Percentiles rank a stretch among this genome's conserved stretches.
Evolutionary conservation across 1,284 basidiomycete genomes (phyloP).

Genomic region (Puccinia polysora): DNA sequence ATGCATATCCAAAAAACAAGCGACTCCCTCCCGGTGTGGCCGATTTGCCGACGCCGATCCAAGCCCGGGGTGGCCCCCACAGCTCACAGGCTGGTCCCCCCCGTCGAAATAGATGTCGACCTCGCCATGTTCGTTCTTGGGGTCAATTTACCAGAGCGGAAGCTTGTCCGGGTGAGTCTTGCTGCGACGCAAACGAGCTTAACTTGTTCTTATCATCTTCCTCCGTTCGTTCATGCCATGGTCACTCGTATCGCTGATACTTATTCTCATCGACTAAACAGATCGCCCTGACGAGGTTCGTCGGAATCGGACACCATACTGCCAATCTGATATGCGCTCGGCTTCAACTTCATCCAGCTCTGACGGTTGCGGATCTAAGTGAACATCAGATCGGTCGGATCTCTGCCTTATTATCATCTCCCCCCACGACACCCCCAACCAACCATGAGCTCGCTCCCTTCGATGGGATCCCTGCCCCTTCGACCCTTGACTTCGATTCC

Average conservation of each 20-base stretch:
- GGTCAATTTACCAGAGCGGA: slow-evolving; percentile 65
- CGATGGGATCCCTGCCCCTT: slow-evolving; percentile 28
- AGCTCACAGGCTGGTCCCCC: neutral
- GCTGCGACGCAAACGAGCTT: neutral
- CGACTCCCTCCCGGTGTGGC: neutral
- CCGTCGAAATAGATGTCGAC: no score
- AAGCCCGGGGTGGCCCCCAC: neutral
- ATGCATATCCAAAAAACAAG: no score
- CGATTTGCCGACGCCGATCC: neutral
- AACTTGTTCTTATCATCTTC: no score
- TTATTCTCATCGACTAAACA: slow-evolving; percentile 51
- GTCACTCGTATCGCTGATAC: neutral
- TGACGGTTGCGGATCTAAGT: slow-evolving; percentile 69
- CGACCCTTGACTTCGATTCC: slow-evolving; percentile 46
- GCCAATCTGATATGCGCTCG: slow-evolving; percentile 78
- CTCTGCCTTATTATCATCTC: slow-evolving; percentile 81
- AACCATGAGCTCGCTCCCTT: slow-evolving; percentile 49
- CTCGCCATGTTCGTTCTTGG: slow-evolving; percentile 61
- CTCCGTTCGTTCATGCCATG: no score
- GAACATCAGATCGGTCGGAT: slow-evolving; percentile 75
- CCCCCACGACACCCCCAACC: slow-evolving; percentile 62
- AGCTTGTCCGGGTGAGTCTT: slow-evolving; percentile 62
- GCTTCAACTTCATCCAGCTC: slow-evolving; percentile 71
- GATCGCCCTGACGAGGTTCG: slow-evolving; percentile 78
- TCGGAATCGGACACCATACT: slow-evolving; percentile 71